Evolutionary conservation across 2,329 filamentous ascomycete species (phyloP).

Genomic region (Pseudogymnoascus sp.): DNA sequence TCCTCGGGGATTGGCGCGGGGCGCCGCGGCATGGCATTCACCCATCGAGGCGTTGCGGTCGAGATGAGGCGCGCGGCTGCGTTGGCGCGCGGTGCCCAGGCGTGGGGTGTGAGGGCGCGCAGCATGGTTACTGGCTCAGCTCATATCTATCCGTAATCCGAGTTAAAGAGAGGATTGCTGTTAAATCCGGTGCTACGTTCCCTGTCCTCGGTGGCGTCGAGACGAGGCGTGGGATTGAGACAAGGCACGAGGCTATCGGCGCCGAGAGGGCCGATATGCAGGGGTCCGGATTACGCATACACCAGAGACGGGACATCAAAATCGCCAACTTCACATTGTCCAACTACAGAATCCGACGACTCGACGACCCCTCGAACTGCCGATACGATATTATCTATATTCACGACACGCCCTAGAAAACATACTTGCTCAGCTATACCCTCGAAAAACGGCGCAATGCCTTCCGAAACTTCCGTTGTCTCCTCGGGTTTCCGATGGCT

Average conservation of each 20-base stretch:
- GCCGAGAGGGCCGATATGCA: not conserved
- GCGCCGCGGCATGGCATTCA: constrained; percentile 64
- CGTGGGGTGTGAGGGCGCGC: not conserved
- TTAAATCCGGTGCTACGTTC: not conserved
- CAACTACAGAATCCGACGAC: not conserved
- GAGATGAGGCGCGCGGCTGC: not conserved
- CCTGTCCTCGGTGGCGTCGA: not conserved
- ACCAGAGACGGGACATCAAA: constrained; percentile 3
- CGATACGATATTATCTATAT: not conserved
- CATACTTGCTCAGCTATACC: not conserved
- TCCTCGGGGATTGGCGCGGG: constrained; percentile 62
- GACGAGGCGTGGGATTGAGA: not conserved
- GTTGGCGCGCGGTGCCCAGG: not conserved
- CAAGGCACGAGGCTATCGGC: constrained; percentile 6
- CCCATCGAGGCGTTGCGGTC: constrained; percentile 17
- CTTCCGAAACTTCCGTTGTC: not conserved
- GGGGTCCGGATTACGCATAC: not conserved
- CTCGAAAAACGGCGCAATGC: not conserved
- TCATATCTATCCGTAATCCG: not conserved
- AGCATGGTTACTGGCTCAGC: not conserved
- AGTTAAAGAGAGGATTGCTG: not conserved
- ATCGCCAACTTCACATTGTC: not conserved
- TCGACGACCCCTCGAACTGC: not conserved
- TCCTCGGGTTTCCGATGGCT: constrained; percentile 60
- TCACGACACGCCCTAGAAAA: constrained; percentile 3